These are phyloP conservation scores for Medicago lupulina DNA, from an alignment of 306 rosid genomes.

Conservation along the genomic window DNA sequence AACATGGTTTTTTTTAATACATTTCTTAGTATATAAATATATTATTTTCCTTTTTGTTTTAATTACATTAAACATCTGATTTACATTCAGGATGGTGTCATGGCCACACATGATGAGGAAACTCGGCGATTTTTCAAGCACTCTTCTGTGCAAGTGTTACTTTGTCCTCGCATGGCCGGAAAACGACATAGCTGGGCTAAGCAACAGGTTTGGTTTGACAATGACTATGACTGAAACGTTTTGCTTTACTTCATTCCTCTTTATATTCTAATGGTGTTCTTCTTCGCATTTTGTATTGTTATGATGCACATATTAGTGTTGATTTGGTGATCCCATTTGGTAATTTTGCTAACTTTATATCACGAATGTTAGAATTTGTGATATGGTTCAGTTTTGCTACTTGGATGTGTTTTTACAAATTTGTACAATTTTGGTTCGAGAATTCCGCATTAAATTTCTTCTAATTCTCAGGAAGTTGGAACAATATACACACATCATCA, in stretches of 20 bases:
- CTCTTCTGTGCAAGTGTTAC: slow-evolving; percentile 91
- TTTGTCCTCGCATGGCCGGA: slow-evolving; percentile 87
- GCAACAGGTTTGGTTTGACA: slow-evolving; percentile 66
- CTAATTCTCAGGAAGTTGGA: slow-evolving; percentile 76
- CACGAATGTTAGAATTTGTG: slow-evolving; percentile 25
- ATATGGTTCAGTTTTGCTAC: slow-evolving; percentile 30
- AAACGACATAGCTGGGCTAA: slow-evolving; percentile 92
- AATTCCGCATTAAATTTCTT: slow-evolving; percentile 40
- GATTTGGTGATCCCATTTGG: slow-evolving; percentile 22
- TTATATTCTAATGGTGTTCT: slow-evolving; percentile 1
- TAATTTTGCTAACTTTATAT: slow-evolving; percentile 21
- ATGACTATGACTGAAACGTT: slow-evolving; percentile 26
- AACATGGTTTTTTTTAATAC: slow-evolving; percentile 21
- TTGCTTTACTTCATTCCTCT: slow-evolving; percentile 1
- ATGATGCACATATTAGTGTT: slow-evolving; percentile 12
- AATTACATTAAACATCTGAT: slow-evolving; percentile 21
- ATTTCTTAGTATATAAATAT: background rate
- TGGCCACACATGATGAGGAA: slow-evolving; percentile 98
- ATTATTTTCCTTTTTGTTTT: slow-evolving; percentile 26
- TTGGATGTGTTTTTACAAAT: background rate
- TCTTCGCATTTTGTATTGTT: slow-evolving; percentile 17
- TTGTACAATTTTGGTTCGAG: slow-evolving; percentile 14
- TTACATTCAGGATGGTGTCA: slow-evolving; percentile 84
- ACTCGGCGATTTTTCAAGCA: slow-evolving; percentile 91
- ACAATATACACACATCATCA: slow-evolving; percentile 98